Conservation (phyloP, 2,329 filamentous ascomycete species). For the Tolypocladium guangdongense region DNA sequence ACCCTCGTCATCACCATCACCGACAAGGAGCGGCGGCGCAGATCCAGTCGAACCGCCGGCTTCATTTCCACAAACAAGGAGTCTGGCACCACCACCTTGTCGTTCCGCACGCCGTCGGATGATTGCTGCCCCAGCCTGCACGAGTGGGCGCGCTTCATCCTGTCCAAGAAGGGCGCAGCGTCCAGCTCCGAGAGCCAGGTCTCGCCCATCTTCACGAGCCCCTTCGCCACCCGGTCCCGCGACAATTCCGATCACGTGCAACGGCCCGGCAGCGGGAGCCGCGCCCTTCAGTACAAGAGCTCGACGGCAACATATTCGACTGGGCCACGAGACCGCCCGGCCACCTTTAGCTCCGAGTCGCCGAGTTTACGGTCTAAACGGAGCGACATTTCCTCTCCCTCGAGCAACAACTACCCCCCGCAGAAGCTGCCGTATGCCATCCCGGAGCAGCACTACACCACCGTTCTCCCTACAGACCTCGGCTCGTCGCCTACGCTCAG, state of each 20-base stretch:
- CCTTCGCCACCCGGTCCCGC: slow-evolving; percentile 32
- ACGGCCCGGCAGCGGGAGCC: slow-evolving; percentile 33
- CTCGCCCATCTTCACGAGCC: slow-evolving; percentile 43
- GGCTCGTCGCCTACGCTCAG: slow-evolving; percentile 45
- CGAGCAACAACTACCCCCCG: slow-evolving; percentile 33
- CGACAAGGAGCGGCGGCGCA: slow-evolving; percentile 52
- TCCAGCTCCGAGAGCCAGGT: slow-evolving; percentile 38
- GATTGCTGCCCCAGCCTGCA: slow-evolving; percentile 40
- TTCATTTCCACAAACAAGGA: slow-evolving; percentile 41
- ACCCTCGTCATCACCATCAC: slow-evolving; percentile 48
- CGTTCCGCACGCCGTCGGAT: slow-evolving; percentile 45
- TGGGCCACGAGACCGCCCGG: slow-evolving; percentile 34
- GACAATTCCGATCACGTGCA: slow-evolving; percentile 30
- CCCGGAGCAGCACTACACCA: slow-evolving; percentile 37
- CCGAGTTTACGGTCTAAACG: slow-evolving; percentile 50
- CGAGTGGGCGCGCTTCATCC: slow-evolving; percentile 48
- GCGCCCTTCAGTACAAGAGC: slow-evolving; percentile 33
- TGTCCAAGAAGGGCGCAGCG: slow-evolving; percentile 30
- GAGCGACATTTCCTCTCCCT: slow-evolving; percentile 51
- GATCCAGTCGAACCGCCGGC: slow-evolving; percentile 51
- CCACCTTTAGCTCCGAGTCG: slow-evolving; percentile 45
- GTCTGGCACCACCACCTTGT: slow-evolving; percentile 34
- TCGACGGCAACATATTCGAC: slow-evolving; percentile 37
- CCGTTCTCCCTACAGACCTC: slow-evolving; percentile 40
- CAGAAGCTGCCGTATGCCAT: slow-evolving; percentile 27